Base-by-base conservation (phyloP, 352 stramenopile species). In the Globisporangium megalacanthum region DNA sequence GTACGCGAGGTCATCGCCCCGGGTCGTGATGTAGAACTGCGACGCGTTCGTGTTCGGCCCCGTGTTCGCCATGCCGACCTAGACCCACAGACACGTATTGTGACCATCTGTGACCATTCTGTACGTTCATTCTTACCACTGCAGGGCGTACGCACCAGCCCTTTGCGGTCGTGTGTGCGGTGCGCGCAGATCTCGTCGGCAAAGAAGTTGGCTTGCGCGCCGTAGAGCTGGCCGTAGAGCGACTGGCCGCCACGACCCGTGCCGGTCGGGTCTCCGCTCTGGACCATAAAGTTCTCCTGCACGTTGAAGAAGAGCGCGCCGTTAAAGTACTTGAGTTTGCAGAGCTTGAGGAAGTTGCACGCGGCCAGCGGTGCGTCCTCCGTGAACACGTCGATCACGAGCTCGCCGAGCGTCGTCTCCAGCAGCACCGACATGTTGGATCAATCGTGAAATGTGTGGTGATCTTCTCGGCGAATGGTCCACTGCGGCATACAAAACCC, bases 21-120 rank as follows among this genome's bases (percentile, higher is more conserved):
- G 73, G 45, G 97, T 89, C 22, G 97, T 99, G 66, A 99, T 97
- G 65, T 99, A 96, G 64, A 99, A 99, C 70, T 99, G 97, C 90
- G 61, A 95, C 61, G 64, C 78, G 64, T 90, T 92, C 45, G 79
- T 83, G 62, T 91, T 86, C 20, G 77, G 73, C 10, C 69, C 80
- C n/a, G 68, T 70, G 20, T 86, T 94, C 22, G 90, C 91, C 77
- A 98, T 95, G 13, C 80, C 87, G 25, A 97, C 58, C 58, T 64
- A 15, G 20, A n/a, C 6, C 39, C 14, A 13, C 11, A 11, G 46
- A 8, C n/a, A 49, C 44, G 25, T 17, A 8, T 17, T 5, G 11
- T 10, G 8, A 25, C 11, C n/a, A 52, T 33, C 20, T 7, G 20
- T 19, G 22, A 29, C 17, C 14, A 39, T 8, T 42, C 14, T 22